These are phyloP conservation scores for Microdochium nivale DNA, from an alignment of 2,329 filamentous ascomycete genomes.

Conservation along the genomic window DNA sequence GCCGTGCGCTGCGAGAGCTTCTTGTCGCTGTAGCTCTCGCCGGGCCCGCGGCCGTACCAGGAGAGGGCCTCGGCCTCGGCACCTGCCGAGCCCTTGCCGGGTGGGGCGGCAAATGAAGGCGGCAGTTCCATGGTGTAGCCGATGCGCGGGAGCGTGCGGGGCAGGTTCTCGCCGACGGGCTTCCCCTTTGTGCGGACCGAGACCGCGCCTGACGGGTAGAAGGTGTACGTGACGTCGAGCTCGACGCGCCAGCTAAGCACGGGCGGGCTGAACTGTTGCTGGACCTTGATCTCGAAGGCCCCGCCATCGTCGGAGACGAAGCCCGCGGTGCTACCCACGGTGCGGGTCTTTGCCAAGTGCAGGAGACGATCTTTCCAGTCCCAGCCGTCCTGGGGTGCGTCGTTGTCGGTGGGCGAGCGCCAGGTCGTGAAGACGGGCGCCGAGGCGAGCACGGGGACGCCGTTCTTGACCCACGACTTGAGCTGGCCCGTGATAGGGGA, in stretches of 20 bases:
- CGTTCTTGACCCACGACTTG: constrained; percentile 15
- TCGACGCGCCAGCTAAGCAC: constrained; percentile 52
- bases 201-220: constrained; percentile 35
- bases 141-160: constrained; percentile 51
- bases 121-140: constrained; percentile 42
- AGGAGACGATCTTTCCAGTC: constrained; percentile 39
- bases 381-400: not conserved
- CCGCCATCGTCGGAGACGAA: constrained; percentile 15
- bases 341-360: constrained; percentile 30
- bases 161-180: constrained; percentile 38
- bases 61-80: constrained; percentile 16
- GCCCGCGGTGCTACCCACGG: constrained; percentile 18
- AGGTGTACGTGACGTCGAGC: constrained; percentile 43
- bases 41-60: constrained; percentile 62
- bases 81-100: not conserved
- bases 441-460: constrained; percentile 12
- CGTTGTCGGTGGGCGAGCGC: constrained; percentile 26
- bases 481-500: constrained; percentile 15
- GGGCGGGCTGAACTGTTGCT: constrained; percentile 48
- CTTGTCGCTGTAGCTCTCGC: constrained; percentile 60
- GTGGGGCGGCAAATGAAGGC: constrained; percentile 15
- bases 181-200: constrained; percentile 38
- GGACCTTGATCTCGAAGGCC: constrained; percentile 30
- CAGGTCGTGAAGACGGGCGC: constrained; percentile 34
- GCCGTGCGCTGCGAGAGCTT: constrained; percentile 52